phyloP scores from a whole-genome alignment of 805 yeast genomes.

The Cyberlindnera saturnus region DNA sequence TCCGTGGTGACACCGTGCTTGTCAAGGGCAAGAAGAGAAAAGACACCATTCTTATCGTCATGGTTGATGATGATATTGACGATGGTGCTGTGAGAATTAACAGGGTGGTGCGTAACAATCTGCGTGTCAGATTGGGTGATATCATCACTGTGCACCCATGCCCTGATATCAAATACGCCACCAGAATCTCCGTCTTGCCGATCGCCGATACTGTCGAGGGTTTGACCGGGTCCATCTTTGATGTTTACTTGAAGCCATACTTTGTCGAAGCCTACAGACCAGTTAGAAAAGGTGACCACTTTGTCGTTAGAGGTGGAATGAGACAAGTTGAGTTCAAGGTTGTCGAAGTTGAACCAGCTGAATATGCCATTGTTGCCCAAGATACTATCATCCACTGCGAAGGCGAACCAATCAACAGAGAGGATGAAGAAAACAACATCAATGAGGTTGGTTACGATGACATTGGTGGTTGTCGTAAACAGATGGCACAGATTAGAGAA shows the following conservation, averaged over 20 bases:
- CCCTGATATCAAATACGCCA: slow-evolving; percentile 96
- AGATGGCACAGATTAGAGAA: slow-evolving; percentile 99
- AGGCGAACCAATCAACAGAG: slow-evolving; percentile 98
- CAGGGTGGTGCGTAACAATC: slow-evolving; percentile 92
- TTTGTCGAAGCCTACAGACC: slow-evolving; percentile 99
- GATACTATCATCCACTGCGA: slow-evolving; percentile 97
- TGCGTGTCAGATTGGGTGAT: slow-evolving; percentile 92
- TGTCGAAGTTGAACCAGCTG: slow-evolving; percentile 96
- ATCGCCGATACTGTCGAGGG: slow-evolving; percentile 98
- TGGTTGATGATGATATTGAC: slow-evolving; percentile 94
- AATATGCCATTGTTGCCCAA: slow-evolving; percentile 96
- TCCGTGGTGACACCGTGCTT: slow-evolving; percentile 96
- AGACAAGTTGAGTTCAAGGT: slow-evolving; percentile 98
- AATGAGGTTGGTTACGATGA: slow-evolving; percentile 98
- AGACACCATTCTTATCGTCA: slow-evolving; percentile 92
- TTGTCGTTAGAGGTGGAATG: slow-evolving; percentile 98
- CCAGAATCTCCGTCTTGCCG: slow-evolving; percentile 91
- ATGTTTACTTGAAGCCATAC: slow-evolving; percentile 93
- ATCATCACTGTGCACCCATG: slow-evolving; percentile 88
- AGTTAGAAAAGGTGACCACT: slow-evolving; percentile 94
- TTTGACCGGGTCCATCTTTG: slow-evolving; percentile 91
- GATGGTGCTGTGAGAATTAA: slow-evolving; percentile 93
- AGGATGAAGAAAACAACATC: slow-evolving; percentile 94
- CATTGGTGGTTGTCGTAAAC: slow-evolving; percentile 98
- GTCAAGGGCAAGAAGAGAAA: slow-evolving; percentile 98